phyloP scores from a whole-genome alignment of 805 yeast genomes.

The Candida ficus region DNA sequence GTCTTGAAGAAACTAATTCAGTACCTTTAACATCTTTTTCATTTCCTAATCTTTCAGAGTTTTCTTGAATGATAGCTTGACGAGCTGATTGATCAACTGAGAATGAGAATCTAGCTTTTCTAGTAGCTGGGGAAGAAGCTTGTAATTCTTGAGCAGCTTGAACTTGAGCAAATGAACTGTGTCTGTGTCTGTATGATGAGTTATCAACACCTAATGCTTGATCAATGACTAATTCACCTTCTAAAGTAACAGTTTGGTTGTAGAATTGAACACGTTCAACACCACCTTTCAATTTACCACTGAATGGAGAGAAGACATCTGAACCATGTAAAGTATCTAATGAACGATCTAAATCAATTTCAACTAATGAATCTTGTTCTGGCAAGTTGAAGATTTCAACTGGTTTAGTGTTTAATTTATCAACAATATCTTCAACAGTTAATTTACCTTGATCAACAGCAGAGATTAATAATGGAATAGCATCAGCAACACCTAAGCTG shows the following conservation, averaged over 20 bases:
- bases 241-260: constrained; percentile 76
- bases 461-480: constrained; percentile 73
- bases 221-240: constrained; percentile 63
- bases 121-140: constrained; percentile 28
- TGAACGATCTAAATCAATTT: constrained; percentile 75
- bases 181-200: constrained; percentile 26
- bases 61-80: constrained; percentile 27
- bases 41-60: constrained; percentile 12
- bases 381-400: constrained; percentile 76
- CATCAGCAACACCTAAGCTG: constrained; percentile 76
- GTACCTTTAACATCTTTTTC: constrained; percentile 54
- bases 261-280: constrained; percentile 83
- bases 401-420: constrained; percentile 77
- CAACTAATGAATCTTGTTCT: constrained; percentile 73
- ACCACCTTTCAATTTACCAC: constrained; percentile 63
- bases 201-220: constrained; percentile 52
- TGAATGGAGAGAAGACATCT: constrained; percentile 51
- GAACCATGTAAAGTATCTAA: constrained; percentile 36
- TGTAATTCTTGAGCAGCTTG: constrained; percentile 23
- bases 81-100: constrained; percentile 35
- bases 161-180: constrained; percentile 20
- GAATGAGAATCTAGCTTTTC: constrained; percentile 48
- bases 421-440: constrained; percentile 65
- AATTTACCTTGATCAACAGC: constrained; percentile 74
- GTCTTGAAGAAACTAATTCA: constrained; percentile 66